These are phyloP conservation scores for Lepidium africanum DNA, from an alignment of 345 rosid genomes.

Conservation along the genomic window DNA sequence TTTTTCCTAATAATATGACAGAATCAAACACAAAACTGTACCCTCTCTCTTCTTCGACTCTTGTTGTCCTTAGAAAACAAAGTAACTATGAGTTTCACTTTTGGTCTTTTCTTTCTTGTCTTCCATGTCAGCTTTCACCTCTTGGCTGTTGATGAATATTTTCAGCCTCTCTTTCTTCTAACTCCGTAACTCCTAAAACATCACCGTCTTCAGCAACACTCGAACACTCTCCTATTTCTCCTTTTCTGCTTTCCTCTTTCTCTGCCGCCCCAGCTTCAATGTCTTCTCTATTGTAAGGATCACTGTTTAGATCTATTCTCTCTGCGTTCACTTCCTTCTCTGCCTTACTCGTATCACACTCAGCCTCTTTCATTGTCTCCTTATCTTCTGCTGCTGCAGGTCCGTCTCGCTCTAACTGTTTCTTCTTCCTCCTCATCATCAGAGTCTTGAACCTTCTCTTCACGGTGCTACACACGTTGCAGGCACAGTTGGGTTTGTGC, in stretches of 20 bases:
- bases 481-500: conserved; percentile 68
- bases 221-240: conserved; percentile 9
- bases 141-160: not conserved
- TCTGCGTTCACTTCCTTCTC: conserved; percentile 32
- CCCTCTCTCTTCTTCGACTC: not conserved
- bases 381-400: conserved; percentile 30
- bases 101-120: not conserved
- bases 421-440: conserved; percentile 82
- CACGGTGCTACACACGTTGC: conserved; percentile 91
- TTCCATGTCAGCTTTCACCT: conserved; percentile 3
- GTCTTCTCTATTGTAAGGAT: conserved; percentile 23
- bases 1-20: conserved; percentile 14
- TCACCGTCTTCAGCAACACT: conserved; percentile 1
- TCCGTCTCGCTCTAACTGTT: conserved; percentile 59
- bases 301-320: conserved; percentile 29
- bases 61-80: not conserved
- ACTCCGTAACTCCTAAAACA: conserved; percentile 9
- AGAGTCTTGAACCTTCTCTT: conserved; percentile 87
- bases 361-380: conserved; percentile 23
- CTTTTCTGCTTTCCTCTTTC: conserved; percentile 3
- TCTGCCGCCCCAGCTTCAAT: conserved; percentile 10
- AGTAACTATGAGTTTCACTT: not conserved
- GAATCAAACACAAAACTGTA: conserved; percentile 25
- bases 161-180: conserved; percentile 7
- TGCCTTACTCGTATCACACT: conserved; percentile 22